Percentiles rank a stretch among this genome's conserved stretches.
These are phyloP conservation scores for Sabuloglossum arenarium DNA, from an alignment of 495 filamentous ascomycete genomes.

Conservation along the genomic window DNA sequence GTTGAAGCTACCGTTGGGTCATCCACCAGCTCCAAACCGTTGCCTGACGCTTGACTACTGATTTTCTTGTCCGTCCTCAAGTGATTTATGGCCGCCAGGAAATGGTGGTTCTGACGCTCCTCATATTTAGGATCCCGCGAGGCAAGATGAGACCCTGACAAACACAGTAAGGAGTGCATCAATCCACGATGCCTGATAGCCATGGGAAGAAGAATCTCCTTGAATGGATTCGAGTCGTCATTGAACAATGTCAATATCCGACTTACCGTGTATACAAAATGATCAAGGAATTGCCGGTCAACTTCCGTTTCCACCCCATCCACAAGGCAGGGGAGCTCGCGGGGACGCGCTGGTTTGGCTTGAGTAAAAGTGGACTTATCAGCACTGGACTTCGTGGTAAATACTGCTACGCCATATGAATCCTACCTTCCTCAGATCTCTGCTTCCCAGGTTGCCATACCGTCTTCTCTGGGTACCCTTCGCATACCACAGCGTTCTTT, in stretches of 20 bases:
- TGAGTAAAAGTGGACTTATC: background rate
- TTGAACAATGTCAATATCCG: conserved; percentile 65
- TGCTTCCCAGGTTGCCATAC: conserved; percentile 74
- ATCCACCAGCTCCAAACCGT: conserved; percentile 23
- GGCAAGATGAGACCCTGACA: conserved; percentile 62
- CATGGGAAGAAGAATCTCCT: conserved; percentile 71
- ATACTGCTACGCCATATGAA: background rate
- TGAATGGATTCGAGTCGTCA: conserved; percentile 74
- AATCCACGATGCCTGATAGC: conserved; percentile 64
- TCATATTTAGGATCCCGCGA: conserved; percentile 24
- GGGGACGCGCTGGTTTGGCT: conserved; percentile 8
- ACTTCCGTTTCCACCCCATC: conserved; percentile 71
- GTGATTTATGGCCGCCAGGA: conserved; percentile 24
- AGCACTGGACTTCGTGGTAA: background rate
- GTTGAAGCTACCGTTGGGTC: conserved; percentile 46
- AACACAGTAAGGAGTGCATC: conserved; percentile 82
- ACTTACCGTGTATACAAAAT: conserved; percentile 67
- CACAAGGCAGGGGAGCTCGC: conserved; percentile 57
- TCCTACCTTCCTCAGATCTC: conserved; percentile 48
- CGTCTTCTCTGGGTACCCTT: conserved; percentile 78
- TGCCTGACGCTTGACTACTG: conserved; percentile 18
- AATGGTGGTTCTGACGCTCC: conserved; percentile 28
- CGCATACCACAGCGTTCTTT: conserved; percentile 84
- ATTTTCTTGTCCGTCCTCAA: conserved; percentile 19
- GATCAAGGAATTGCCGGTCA: conserved; percentile 66